These are phyloP conservation scores for Debaryomyces sp. DNA, from an alignment of 1,139 yeast species.

Conservation along the genomic window DNA sequence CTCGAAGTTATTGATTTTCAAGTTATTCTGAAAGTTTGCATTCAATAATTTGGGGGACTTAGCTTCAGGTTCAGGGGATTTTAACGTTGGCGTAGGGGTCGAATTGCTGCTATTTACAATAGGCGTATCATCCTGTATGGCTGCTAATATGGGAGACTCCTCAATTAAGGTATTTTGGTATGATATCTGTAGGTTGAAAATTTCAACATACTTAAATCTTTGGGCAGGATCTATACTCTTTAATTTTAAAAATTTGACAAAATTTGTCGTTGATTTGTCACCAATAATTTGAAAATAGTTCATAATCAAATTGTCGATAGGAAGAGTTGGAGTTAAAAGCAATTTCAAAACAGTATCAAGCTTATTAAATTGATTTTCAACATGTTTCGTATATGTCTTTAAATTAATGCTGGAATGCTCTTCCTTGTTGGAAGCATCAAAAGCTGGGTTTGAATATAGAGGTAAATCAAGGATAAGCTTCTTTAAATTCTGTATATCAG, in stretches of 20 bases:
- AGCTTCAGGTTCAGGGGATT: constrained; percentile 24
- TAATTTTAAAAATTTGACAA: constrained; percentile 62
- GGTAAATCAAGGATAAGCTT: constrained; percentile 58
- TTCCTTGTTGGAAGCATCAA: constrained; percentile 17
- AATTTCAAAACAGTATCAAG: constrained; percentile 69
- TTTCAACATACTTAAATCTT: constrained; percentile 57
- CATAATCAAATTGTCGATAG: constrained; percentile 63
- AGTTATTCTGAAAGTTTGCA: constrained; percentile 15
- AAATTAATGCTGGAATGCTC: constrained; percentile 21
- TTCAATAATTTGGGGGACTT: constrained; percentile 28
- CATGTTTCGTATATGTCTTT: constrained; percentile 49
- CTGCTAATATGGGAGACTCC: constrained; percentile 44
- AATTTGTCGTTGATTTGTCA: constrained; percentile 65
- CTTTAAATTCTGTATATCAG: constrained; percentile 71
- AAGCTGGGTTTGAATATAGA: constrained; percentile 37
- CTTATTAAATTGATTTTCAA: constrained; percentile 50
- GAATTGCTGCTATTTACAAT: background rate
- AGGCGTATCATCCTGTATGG: constrained; percentile 19
- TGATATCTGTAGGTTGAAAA: constrained; percentile 60
- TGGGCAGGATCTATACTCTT: constrained; percentile 58
- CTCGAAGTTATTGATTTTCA: constrained; percentile 55
- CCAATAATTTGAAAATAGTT: constrained; percentile 69
- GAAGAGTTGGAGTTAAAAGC: constrained; percentile 62
- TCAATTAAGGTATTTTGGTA: constrained; percentile 51
- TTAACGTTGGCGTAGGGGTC: constrained; percentile 13